A percentile compares a stretch with the other conserved stretches of the same genome.
phyloP scores from a whole-genome alignment of 139 green algal species.

The Micractinium sp. region DNA sequence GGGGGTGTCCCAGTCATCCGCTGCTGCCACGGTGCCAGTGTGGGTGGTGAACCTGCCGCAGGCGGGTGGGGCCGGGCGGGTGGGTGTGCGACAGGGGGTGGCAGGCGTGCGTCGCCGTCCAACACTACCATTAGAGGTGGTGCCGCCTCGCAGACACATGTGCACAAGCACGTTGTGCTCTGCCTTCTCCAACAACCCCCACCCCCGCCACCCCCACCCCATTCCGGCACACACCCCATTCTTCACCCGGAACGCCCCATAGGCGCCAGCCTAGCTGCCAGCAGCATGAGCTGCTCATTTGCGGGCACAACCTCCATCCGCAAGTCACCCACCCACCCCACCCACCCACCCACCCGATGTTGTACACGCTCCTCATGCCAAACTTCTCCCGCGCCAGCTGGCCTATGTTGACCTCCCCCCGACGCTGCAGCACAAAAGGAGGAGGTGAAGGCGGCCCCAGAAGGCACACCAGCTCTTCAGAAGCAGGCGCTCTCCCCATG shows the following conservation, averaged over 20 bases:
- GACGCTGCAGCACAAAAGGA: constrained; percentile 1
- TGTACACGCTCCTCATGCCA: constrained; percentile 36
- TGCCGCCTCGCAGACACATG: too few relatives aligned
- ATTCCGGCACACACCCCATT: too few relatives aligned
- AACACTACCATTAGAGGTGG: too few relatives aligned
- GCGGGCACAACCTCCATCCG: too few relatives aligned
- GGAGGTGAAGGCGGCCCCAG: too few relatives aligned
- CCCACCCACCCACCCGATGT: constrained; percentile 43
- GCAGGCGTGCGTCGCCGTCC: too few relatives aligned
- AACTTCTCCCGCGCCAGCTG: constrained; percentile 63
- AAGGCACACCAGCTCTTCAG: not conserved
- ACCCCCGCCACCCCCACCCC: too few relatives aligned
- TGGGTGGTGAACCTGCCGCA: constrained; percentile 56
- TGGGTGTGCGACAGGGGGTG: not conserved
- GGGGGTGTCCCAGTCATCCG: constrained; percentile 64
- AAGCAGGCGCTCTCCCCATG: too few relatives aligned
- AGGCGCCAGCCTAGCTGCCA: too few relatives aligned
- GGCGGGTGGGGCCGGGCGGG: not conserved
- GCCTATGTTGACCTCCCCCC: constrained; percentile 69
- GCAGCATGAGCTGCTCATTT: not conserved
- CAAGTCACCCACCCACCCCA: not conserved
- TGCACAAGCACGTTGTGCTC: too few relatives aligned
- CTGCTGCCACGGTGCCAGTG: constrained; percentile 62
- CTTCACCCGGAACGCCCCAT: too few relatives aligned
- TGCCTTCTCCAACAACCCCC: too few relatives aligned